phyloP scores from a whole-genome alignment of 805 yeast species.

The Saturnispora saitoi region DNA sequence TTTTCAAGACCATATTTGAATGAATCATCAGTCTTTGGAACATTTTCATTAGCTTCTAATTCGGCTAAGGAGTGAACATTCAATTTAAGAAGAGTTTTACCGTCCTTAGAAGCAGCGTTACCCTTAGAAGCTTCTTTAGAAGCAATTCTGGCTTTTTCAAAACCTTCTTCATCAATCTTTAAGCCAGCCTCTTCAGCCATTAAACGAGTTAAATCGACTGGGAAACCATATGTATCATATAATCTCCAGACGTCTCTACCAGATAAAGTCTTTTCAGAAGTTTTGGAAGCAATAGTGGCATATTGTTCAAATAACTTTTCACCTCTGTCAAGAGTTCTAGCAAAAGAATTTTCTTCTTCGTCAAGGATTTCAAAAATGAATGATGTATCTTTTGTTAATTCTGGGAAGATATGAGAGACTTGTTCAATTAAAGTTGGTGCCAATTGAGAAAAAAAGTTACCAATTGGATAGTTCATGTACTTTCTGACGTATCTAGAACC shows the following conservation, averaged over 20 bases:
- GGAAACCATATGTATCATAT: conserved; percentile 98
- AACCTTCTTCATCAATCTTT: conserved; percentile 84
- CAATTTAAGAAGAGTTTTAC: conserved; percentile 58
- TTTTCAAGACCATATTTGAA: conserved; percentile 69
- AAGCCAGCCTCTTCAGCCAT: conserved; percentile 98
- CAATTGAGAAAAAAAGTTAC: conserved; percentile 83
- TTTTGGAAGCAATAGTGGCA: conserved; percentile 71
- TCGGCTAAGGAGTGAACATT: conserved; percentile 85
- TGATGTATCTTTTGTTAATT: conserved; percentile 59
- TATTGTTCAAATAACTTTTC: conserved; percentile 93
- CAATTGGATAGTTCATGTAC: conserved; percentile 92
- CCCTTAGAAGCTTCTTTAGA: conserved; percentile 95
- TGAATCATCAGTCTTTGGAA: conserved; percentile 78
- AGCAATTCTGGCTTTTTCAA: conserved; percentile 81
- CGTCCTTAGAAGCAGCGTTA: conserved; percentile 45
- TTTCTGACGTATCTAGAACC: conserved; percentile 96
- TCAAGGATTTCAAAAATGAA: conserved; percentile 83
- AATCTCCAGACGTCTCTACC: conserved; percentile 98
- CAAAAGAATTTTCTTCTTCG: conserved; percentile 93
- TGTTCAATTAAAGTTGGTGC: conserved; percentile 91
- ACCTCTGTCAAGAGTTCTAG: conserved; percentile 95
- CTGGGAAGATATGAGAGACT: conserved; percentile 86
- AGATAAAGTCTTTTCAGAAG: conserved; percentile 65
- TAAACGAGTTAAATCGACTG: conserved; percentile 92
- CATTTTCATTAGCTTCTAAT: conserved; percentile 47